Percentiles rank a stretch among this genome's conserved stretches.
These are phyloP conservation scores for Vigna unguiculata DNA, from an alignment of 306 rosid genomes.

Conservation along the genomic window DNA sequence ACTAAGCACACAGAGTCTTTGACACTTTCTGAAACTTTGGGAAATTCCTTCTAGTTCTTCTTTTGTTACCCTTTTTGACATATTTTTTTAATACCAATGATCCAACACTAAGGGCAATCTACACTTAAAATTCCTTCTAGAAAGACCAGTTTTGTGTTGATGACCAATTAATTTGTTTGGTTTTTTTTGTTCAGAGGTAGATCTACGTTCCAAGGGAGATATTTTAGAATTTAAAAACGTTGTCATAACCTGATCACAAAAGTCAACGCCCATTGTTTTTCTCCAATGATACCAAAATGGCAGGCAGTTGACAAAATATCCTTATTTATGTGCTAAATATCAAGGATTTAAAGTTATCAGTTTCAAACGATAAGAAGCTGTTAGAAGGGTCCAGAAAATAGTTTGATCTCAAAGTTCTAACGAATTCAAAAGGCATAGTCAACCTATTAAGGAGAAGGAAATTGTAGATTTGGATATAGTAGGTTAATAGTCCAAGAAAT, in stretches of 20 bases:
- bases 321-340: slow-evolving; percentile 2
- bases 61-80: background rate
- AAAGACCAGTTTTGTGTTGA: slow-evolving; percentile 2
- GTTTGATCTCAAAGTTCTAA: background rate
- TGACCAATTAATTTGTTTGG: background rate
- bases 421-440: slow-evolving; percentile 20
- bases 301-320: slow-evolving; percentile 17
- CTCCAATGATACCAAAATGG: slow-evolving; percentile 13
- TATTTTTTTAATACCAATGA: background rate
- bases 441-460: slow-evolving; percentile 10
- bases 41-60: background rate
- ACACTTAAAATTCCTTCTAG: background rate
- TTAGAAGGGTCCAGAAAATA: background rate
- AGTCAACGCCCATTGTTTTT: slow-evolving; percentile 31
- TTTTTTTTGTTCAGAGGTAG: slow-evolving; percentile 37
- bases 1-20: background rate
- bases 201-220: slow-evolving; percentile 2
- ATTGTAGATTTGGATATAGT: slow-evolving; percentile 6
- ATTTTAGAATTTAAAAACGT: slow-evolving; percentile 12
- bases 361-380: slow-evolving; percentile 13
- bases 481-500: slow-evolving; percentile 7
- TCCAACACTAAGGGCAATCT: slow-evolving; percentile 1
- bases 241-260: slow-evolving; percentile 6
- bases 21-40: slow-evolving; percentile 1
- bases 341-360: background rate